phyloP scores from a whole-genome alignment of 371 early-diverging fungal genomes.

The Rhizopus delemar region DNA sequence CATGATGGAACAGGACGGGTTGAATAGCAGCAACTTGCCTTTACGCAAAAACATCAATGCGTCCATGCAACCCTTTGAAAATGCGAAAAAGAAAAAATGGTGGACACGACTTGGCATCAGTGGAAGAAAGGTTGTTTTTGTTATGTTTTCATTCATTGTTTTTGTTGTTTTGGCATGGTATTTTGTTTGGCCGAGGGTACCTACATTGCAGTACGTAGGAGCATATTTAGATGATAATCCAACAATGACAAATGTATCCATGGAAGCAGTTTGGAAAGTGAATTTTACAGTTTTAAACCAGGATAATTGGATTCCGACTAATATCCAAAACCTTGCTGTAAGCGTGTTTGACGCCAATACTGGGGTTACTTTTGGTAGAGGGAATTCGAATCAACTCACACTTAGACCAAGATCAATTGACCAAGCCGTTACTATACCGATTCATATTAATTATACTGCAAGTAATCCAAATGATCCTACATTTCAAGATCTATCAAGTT shows the following conservation, averaged over 20 bases:
- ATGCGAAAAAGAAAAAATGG: slow-evolving; percentile 29
- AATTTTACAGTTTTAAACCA: slow-evolving; percentile 33
- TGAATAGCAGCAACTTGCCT: not conserved
- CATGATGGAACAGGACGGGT: slow-evolving; percentile 28
- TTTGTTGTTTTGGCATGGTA: slow-evolving; percentile 36
- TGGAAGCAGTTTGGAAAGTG: slow-evolving; percentile 29
- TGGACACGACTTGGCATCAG: slow-evolving; percentile 23
- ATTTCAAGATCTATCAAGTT: slow-evolving; percentile 9
- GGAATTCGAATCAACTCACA: slow-evolving; percentile 16
- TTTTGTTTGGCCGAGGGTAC: slow-evolving; percentile 51
- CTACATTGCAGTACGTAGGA: slow-evolving; percentile 23
- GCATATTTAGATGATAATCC: slow-evolving; percentile 16
- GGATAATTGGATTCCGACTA: slow-evolving; percentile 34
- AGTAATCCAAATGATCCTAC: slow-evolving; percentile 11
- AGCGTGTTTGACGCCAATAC: slow-evolving; percentile 22
- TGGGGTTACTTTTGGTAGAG: slow-evolving; percentile 20
- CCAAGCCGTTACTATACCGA: slow-evolving; percentile 10
- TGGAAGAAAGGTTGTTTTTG: slow-evolving; percentile 28
- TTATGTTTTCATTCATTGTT: slow-evolving; percentile 29
- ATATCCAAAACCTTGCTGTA: slow-evolving; percentile 21
- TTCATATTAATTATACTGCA: slow-evolving; percentile 17
- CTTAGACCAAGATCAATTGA: slow-evolving; percentile 15
- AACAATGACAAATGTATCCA: slow-evolving; percentile 11
- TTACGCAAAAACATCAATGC: slow-evolving; percentile 5
- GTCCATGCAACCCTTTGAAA: slow-evolving; percentile 16